Percentiles rank a stretch among this genome's conserved stretches.
phyloP scores from a whole-genome alignment of 2,329 filamentous ascomycete genomes.

The Berkeleyomyces basicola region DNA sequence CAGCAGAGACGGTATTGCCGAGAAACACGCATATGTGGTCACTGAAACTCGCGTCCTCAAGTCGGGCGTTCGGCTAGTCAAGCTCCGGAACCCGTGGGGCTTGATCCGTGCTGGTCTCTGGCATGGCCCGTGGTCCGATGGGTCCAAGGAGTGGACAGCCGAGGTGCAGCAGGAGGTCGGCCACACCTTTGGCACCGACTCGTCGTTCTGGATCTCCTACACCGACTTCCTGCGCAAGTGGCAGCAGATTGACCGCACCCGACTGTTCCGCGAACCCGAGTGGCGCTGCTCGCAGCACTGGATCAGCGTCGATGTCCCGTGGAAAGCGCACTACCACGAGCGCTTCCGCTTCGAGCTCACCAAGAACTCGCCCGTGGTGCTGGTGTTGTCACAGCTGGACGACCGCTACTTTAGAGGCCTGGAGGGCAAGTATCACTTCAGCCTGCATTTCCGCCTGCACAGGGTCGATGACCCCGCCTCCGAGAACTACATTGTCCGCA shows the following conservation, averaged over 20 bases:
- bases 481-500: conserved; percentile 43
- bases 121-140: conserved; percentile 44
- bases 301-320: conserved; percentile 45
- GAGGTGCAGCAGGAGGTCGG: conserved; percentile 40
- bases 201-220: conserved; percentile 48
- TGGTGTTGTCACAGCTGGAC: conserved; percentile 46
- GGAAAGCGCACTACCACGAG: conserved; percentile 44
- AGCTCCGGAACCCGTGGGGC: conserved; percentile 45
- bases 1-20: conserved; percentile 38
- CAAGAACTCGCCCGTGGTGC: conserved; percentile 38
- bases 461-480: conserved; percentile 26
- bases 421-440: conserved; percentile 39
- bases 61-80: conserved; percentile 37
- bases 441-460: conserved; percentile 35
- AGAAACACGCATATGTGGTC: conserved; percentile 44
- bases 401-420: conserved; percentile 45
- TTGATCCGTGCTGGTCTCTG: conserved; percentile 31
- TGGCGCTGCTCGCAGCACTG: conserved; percentile 44
- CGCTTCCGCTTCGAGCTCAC: conserved; percentile 42
- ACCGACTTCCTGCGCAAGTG: conserved; percentile 46
- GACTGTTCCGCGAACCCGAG: conserved; percentile 40
- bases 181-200: conserved; percentile 44
- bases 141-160: conserved; percentile 43
- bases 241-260: conserved; percentile 42
- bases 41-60: conserved; percentile 21